Evolutionary conservation across 257 asterid species (phyloP), one percentile per base, ranked within the genome.

Genomic region (Capsicum chinense): DNA sequence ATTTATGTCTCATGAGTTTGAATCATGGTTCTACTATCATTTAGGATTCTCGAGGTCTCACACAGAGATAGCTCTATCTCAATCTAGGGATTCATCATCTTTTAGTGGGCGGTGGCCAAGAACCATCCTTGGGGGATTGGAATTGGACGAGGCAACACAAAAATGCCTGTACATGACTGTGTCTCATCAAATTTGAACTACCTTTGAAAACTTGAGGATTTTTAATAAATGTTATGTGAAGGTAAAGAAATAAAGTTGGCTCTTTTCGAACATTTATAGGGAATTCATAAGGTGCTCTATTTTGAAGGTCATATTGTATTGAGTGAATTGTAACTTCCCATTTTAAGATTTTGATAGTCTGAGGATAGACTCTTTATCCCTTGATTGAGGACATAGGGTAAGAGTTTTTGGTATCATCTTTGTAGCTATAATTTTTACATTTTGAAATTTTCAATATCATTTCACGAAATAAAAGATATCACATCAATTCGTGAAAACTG

Each of bases 121-220:
- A 59, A 71, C 90, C 82, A 79, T 84, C 59, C 88, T 85, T 3
- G 88, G 93, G 63, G 97, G 97, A 78, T 91, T 95, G 85, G 88
- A 97, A 78, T 91, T 95, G 85, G 88, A 95, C 33, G 96, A 91
- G 86, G 96, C 94, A n/a, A 97, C 99, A 68, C 98, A 97, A 86
- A 89, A 89, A 87, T 90, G 88, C 83, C 95, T 97, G 5, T 97
- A 92, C 89, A 74, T 88, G 79, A 86, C 87, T 63, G 92, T 97
- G 62, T 93, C 99, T 3, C 94, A 93, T 70, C 93, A 89, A 85
- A 90, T 97, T 52, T 92, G 89, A 87, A 88, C 74, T 19, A 93
- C 85, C 84, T 88, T 97, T 93, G 97, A 97, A 91, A 86, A 58
- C 79, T 79, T 97, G 70, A 92, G 95, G 37, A 85, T 42, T 79